A percentile compares a stretch with the other conserved stretches of the same genome.
Evolutionary conservation across 345 rosid genomes (phyloP).

Genomic region (Syzygium jambos): DNA sequence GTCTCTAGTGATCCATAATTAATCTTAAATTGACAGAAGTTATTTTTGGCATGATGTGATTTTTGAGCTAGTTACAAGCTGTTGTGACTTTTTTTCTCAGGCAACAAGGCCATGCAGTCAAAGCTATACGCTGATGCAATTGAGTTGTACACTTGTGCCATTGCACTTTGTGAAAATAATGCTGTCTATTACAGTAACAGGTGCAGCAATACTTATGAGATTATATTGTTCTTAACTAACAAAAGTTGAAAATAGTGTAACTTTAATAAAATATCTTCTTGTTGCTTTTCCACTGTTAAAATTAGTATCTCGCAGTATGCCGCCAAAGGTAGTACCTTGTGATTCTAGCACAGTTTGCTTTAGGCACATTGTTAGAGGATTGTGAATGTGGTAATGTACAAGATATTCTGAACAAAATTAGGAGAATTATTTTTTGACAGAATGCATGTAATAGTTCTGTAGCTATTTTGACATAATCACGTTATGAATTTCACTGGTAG

Average conservation of each 20-base stretch:
- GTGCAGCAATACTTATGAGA: conserved; percentile 17
- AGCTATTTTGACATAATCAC: background rate
- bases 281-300: background rate
- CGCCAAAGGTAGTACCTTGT: background rate
- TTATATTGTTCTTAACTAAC: background rate
- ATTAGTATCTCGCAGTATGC: background rate
- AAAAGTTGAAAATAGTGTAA: background rate
- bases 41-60: background rate
- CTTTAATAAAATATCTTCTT: background rate
- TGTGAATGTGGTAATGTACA: background rate
- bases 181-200: conserved; percentile 91
- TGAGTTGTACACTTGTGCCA: conserved; percentile 69
- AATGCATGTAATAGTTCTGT: background rate
- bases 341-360: background rate
- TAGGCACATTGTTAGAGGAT: background rate
- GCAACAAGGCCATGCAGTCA: conserved; percentile 80
- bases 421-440: background rate
- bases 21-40: background rate
- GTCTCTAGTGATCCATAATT: background rate
- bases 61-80: background rate
- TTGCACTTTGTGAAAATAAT: conserved; percentile 48
- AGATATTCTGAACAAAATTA: background rate
- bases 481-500: background rate
- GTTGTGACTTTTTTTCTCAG: conserved; percentile 25
- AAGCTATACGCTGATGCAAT: conserved; percentile 59